Percentiles rank a stretch among this genome's conserved stretches.
phyloP scores from a whole-genome alignment of 257 asterid species.

The Solanum arcanum region DNA sequence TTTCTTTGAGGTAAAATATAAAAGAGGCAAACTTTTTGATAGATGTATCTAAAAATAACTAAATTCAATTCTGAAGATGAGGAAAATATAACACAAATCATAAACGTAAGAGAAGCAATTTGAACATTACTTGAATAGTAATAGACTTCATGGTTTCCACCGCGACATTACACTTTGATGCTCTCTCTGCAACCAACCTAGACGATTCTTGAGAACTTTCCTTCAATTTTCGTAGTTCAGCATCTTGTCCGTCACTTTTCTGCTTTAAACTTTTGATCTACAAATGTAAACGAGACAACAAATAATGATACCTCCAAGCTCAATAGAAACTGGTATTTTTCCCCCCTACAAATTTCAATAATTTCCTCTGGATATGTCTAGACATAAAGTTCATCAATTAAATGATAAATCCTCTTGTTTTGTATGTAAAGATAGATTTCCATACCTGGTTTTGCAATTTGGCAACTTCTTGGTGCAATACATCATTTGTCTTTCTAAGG shows the following conservation, averaged over 20 bases:
- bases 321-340: not conserved
- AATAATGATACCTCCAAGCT: not conserved
- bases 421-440: not conserved
- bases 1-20: not conserved
- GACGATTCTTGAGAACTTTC: constrained; percentile 39
- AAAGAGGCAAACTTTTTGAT: not conserved
- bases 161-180: constrained; percentile 39
- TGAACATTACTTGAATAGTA: constrained; percentile 45
- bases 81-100: not conserved
- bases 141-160: constrained; percentile 48
- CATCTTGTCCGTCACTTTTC: constrained; percentile 50
- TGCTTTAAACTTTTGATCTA: constrained; percentile 64
- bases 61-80: not conserved
- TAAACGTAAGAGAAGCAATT: not conserved
- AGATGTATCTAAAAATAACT: not conserved
- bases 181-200: constrained; percentile 51
- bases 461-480: constrained; percentile 61
- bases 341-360: not conserved
- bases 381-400: not conserved
- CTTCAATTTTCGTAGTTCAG: constrained; percentile 50
- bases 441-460: constrained; percentile 63
- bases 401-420: not conserved
- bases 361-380: not conserved
- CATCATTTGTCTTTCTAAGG: constrained; percentile 66
- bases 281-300: not conserved